Evolutionary conservation across 441 rosid genomes (phyloP).

Genomic region (Flueggea neowawraea): DNA sequence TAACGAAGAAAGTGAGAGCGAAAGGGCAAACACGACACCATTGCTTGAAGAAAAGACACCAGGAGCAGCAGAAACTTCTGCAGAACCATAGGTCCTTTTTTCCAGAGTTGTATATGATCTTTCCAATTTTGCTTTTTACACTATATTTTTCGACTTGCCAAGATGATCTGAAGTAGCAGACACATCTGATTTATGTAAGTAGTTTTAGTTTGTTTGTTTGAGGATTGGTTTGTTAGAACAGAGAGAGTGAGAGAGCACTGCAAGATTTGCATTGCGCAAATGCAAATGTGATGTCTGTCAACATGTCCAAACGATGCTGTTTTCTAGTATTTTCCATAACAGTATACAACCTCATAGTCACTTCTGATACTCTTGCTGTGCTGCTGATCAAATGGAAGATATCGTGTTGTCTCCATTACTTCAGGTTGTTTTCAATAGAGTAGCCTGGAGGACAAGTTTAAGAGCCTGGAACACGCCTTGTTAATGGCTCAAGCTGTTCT

Average conservation of each 20-base stretch:
- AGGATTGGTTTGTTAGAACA: no score
- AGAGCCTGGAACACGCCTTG: slow-evolving; percentile 8
- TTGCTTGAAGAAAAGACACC: slow-evolving; percentile 44
- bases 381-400: slow-evolving; percentile 13
- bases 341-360: no score
- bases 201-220: no score
- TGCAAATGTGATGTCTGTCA: no score
- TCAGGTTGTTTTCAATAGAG: slow-evolving; percentile 16
- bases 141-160: no score
- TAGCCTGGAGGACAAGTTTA: slow-evolving; percentile 9
- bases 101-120: background rate
- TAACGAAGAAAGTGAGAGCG: slow-evolving; percentile 53
- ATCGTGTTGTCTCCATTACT: slow-evolving; percentile 12
- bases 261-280: no score
- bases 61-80: slow-evolving; percentile 18
- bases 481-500: slow-evolving; percentile 16
- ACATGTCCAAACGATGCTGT: no score
- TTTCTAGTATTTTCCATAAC: no score
- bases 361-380: no score
- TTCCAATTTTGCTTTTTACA: background rate
- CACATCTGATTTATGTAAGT: no score
- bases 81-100: slow-evolving; percentile 15
- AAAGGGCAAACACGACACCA: slow-evolving; percentile 46
- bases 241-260: no score
- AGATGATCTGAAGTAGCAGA: no score